A percentile compares a stretch with the other conserved stretches of the same genome.
Evolutionary conservation across 495 filamentous ascomycete genomes (phyloP).

Genomic region (Penicillium turbatum): DNA sequence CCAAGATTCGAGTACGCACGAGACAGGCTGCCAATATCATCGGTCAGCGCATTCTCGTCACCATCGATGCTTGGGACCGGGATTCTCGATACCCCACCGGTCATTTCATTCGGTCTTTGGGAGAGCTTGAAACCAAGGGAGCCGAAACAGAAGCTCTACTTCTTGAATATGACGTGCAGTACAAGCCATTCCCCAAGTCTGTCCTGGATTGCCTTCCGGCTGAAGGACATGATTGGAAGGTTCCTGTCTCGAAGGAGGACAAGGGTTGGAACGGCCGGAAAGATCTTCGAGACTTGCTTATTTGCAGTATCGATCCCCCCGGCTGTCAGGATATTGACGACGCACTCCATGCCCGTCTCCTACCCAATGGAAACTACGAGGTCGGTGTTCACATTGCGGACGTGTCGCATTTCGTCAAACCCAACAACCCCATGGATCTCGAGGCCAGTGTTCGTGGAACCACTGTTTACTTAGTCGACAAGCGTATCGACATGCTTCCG

Average conservation of each 20-base stretch:
- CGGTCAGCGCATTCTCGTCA: conserved; percentile 89
- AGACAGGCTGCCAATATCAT: conserved; percentile 82
- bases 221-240: conserved; percentile 92
- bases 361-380: conserved; percentile 93
- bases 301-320: conserved; percentile 96
- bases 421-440: conserved; percentile 92
- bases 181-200: conserved; percentile 91
- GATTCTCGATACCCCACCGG: conserved; percentile 88
- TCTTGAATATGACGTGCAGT: conserved; percentile 95
- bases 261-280: conserved; percentile 78
- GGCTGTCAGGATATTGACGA: conserved; percentile 98
- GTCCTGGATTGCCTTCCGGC: conserved; percentile 88
- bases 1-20: conserved; percentile 90
- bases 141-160: conserved; percentile 94
- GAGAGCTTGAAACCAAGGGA: conserved; percentile 89
- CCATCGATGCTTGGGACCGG: conserved; percentile 92
- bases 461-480: conserved; percentile 96
- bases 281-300: conserved; percentile 78
- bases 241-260: conserved; percentile 69
- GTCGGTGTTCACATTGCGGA: conserved; percentile 99
- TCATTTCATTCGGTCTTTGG: conserved; percentile 89
- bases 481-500: conserved; percentile 98
- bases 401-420: conserved; percentile 96
- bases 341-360: conserved; percentile 76
- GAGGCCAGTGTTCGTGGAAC: conserved; percentile 92